Evolutionary conservation across 2,329 filamentous ascomycete genomes (phyloP), one percentile per base, ranked within the genome.

Genomic region (Albifimbria verrucaria): DNA sequence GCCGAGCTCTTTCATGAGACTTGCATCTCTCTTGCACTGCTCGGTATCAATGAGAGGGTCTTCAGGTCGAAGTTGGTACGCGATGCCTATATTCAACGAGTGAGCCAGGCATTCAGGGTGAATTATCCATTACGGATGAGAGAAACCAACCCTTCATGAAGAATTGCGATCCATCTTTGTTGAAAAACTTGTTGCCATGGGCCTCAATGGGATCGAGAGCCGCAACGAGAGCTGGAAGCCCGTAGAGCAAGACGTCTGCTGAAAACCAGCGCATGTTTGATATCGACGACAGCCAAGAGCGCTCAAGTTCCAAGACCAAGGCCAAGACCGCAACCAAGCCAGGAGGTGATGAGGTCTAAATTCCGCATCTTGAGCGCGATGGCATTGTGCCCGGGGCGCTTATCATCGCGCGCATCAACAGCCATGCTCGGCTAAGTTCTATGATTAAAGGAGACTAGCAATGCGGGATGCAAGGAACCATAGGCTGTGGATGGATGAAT

Each of bases 151-250:
- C 90, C 75, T 92, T 94, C 70, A 94, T 81, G 70, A 85, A 94
- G 77, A 89, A 95, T 67, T 95, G 90, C 26, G 85, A 79, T 58
- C 90, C 90, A 68, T 92, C 83, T 63, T 82, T 83, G 60, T 85
- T 86, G 76, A 95, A 96, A 77, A 96, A 91, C 73, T 95, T 96
- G 74, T 87, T 86, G 49, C 90, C 90, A 51, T 87, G 82, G 20
- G 75, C 71, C 49, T 77, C 73, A 54, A 85, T 75, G 22, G 76
- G 73, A 32, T 79, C 71, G 47, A 83, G 58, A 25, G 78, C 75
- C 26, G 68, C 59, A 44, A 66, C 67, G 25, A 64, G 60, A 23
- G 67, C 62, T 25, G 60, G 65, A 25, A 68, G 59, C 59, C 70
- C 65, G 55, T 67, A 60, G 12, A 77, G 58, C 51, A 66, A 67